A percentile compares a stretch with the other conserved stretches of the same genome.
phyloP scores from a whole-genome alignment of 2,329 filamentous ascomycete species.

The Chaetomium sp. region DNA sequence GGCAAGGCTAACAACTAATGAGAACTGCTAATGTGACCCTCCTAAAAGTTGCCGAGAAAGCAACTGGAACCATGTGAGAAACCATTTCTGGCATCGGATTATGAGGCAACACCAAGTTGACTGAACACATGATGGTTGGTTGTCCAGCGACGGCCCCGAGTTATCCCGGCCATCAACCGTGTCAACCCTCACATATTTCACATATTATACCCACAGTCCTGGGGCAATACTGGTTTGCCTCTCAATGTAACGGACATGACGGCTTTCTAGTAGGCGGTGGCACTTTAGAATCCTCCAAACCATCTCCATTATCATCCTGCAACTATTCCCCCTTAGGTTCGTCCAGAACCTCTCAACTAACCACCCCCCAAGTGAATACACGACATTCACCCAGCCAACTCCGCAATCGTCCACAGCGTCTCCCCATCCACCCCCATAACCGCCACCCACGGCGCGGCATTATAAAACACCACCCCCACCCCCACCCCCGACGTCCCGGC shows the following conservation, averaged over 20 bases:
- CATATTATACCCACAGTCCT: too few relatives aligned
- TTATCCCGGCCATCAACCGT: too few relatives aligned
- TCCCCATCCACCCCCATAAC: background rate
- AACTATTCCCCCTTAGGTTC: too few relatives aligned
- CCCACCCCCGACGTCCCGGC: background rate
- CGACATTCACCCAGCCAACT: background rate
- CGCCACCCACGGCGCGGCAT: background rate
- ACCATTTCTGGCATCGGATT: too few relatives aligned
- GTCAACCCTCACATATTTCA: background rate
- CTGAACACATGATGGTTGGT: background rate
- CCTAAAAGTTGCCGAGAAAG: background rate
- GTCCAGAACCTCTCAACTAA: too few relatives aligned
- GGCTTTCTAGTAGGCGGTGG: too few relatives aligned
- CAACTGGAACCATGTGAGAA: background rate
- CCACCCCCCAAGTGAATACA: too few relatives aligned
- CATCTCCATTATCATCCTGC: too few relatives aligned
- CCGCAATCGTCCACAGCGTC: slow-evolving; percentile 2
- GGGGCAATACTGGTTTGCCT: too few relatives aligned
- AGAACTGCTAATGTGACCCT: background rate
- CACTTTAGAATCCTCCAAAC: too few relatives aligned
- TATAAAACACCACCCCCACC: slow-evolving; percentile 1
- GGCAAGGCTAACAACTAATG: background rate
- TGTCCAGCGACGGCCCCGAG: background rate
- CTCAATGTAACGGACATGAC: too few relatives aligned
- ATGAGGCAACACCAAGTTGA: background rate